These are phyloP conservation scores for Globisporangium alternatum DNA, from an alignment of 352 stramenopile genomes.

Conservation along the genomic window DNA sequence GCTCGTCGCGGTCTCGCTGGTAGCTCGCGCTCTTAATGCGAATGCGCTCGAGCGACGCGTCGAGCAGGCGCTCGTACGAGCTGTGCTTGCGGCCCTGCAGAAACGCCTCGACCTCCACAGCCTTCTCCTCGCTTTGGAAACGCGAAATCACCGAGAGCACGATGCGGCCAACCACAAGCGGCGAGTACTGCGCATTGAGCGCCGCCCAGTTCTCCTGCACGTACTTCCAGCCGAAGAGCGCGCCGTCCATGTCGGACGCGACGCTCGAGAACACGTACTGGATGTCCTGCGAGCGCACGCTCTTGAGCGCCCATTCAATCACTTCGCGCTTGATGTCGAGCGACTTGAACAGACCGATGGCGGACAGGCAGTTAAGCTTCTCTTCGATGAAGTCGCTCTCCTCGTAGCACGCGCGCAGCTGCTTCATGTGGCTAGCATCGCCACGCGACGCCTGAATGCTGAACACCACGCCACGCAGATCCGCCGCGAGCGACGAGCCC, in stretches of 20 bases:
- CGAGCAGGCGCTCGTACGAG: conserved; percentile 61
- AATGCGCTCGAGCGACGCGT: conserved; percentile 71
- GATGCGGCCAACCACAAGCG: conserved; percentile 65
- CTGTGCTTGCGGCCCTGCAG: conserved; percentile 61
- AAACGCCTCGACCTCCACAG: conserved; percentile 57
- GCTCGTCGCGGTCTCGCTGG: conserved; percentile 45
- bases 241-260: conserved; percentile 48
- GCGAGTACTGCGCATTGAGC: conserved; percentile 65
- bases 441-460: conserved; percentile 47
- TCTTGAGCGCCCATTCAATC: conserved; percentile 63
- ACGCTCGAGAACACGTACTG: conserved; percentile 77
- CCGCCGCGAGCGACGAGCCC: conserved; percentile 37
- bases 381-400: conserved; percentile 79
- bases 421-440: conserved; percentile 35
- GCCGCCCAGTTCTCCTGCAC: conserved; percentile 64
- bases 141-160: conserved; percentile 51
- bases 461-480: conserved; percentile 69
- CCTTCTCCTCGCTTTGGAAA: conserved; percentile 63
- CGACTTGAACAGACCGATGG: conserved; percentile 61
- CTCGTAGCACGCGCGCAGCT: conserved; percentile 60
- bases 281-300: conserved; percentile 82
- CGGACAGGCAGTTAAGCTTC: conserved; percentile 75
- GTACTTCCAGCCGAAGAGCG: conserved; percentile 65
- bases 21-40: conserved; percentile 68
- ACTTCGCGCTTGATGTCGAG: conserved; percentile 59